A percentile compares a stretch with the other conserved stretches of the same genome.
These are phyloP conservation scores for Protomyces arabidopsidicola DNA, from an alignment of 1,139 yeast species.

Conservation along the genomic window DNA sequence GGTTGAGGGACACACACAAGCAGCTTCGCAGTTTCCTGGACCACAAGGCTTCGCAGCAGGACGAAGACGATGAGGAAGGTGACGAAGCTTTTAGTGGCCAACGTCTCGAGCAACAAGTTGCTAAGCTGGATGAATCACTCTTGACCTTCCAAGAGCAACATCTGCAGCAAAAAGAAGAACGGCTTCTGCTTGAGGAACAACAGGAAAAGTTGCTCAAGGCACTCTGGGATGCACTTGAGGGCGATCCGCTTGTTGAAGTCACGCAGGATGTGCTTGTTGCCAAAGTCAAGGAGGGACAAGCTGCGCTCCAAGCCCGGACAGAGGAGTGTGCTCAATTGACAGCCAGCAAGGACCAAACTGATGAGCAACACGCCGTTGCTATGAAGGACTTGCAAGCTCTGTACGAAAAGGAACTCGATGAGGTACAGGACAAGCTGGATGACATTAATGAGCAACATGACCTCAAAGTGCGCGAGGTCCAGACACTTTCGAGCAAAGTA, in stretches of 20 bases:
- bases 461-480: background rate
- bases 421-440: slow-evolving; percentile 14
- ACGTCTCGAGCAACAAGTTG: background rate
- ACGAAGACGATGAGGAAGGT: background rate
- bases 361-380: slow-evolving; percentile 16
- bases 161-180: background rate
- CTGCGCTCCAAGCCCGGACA: background rate
- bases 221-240: slow-evolving; percentile 1
- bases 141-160: background rate
- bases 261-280: background rate
- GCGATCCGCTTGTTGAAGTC: background rate
- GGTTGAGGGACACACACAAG: background rate
- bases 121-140: background rate
- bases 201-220: background rate
- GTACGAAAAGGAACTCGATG: slow-evolving; percentile 18
- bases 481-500: background rate
- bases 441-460: background rate
- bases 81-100: background rate
- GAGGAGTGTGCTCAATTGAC: background rate
- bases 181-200: background rate
- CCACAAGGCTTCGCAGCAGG: background rate
- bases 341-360: background rate
- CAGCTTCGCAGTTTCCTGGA: background rate
- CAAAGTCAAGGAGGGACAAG: background rate
- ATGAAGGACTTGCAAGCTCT: slow-evolving; percentile 21